phyloP scores from a whole-genome alignment of 2,329 filamentous ascomycete genomes.

The Paradendryphiella salina region DNA sequence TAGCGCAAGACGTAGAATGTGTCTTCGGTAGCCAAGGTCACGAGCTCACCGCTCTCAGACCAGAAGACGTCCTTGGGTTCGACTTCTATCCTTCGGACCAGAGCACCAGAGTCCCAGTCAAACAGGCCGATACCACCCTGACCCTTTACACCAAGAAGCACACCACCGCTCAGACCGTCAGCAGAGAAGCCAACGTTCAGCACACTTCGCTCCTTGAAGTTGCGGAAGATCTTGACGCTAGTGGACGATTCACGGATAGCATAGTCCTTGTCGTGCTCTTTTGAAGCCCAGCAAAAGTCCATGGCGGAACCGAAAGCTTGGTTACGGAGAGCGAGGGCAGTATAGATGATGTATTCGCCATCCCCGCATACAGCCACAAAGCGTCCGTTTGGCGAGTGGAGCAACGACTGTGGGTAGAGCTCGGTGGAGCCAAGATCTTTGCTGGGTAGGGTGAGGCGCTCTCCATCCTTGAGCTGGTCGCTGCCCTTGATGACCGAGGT shows the following conservation, averaged over 20 bases:
- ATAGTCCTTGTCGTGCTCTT: slow-evolving; percentile 98
- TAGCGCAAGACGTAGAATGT: slow-evolving; percentile 93
- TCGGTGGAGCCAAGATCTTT: slow-evolving; percentile 97
- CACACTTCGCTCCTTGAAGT: slow-evolving; percentile 93
- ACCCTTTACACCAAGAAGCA: slow-evolving; percentile 90
- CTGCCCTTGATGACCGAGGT: slow-evolving; percentile 93
- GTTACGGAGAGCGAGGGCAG: slow-evolving; percentile 92
- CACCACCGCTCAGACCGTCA: slow-evolving; percentile 84
- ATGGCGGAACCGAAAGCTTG: slow-evolving; percentile 95
- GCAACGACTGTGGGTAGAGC: slow-evolving; percentile 90
- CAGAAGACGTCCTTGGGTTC: slow-evolving; percentile 79
- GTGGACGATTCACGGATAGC: slow-evolving; percentile 93
- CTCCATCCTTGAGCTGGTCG: slow-evolving; percentile 86
- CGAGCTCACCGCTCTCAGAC: slow-evolving; percentile 94
- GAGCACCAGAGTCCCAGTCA: slow-evolving; percentile 87
- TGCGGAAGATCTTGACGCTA: slow-evolving; percentile 96
- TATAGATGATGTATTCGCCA: slow-evolving; percentile 99
- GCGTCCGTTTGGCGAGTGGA: slow-evolving; percentile 93
- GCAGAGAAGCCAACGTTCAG: slow-evolving; percentile 95
- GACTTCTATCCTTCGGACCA: slow-evolving; percentile 89
- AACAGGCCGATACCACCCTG: slow-evolving; percentile 95
- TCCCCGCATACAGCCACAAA: slow-evolving; percentile 92
- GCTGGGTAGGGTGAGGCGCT: slow-evolving; percentile 80
- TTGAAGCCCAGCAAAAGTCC: slow-evolving; percentile 96
- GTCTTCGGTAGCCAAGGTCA: slow-evolving; percentile 90